Conservation (phyloP, 768 basidiomycete genomes). For the Suillus plorans region DNA sequence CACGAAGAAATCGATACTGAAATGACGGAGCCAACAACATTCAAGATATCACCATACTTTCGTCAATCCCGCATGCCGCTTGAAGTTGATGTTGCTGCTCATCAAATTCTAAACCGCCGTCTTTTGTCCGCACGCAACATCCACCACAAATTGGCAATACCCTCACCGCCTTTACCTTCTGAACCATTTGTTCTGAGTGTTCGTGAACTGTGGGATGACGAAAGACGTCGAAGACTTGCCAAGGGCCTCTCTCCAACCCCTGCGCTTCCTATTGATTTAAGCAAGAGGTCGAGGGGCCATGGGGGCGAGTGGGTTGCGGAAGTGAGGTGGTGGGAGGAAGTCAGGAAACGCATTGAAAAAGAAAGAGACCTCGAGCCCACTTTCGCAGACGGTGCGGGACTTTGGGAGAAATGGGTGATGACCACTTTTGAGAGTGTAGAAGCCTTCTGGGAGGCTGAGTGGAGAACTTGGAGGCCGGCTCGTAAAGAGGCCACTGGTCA, state of each 20-base stretch:
- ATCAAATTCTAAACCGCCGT: conserved; percentile 85
- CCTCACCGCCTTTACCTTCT: conserved; percentile 45
- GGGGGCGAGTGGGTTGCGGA: conserved; percentile 72
- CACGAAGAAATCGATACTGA: conserved; percentile 26
- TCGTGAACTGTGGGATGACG: conserved; percentile 95
- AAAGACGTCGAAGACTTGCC: conserved; percentile 68
- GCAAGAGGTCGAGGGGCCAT: conserved; percentile 55
- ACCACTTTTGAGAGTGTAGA: conserved; percentile 90
- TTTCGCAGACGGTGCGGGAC: conserved; percentile 21
- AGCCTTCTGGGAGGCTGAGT: conserved; percentile 73
- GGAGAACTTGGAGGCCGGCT: conserved; percentile 56
- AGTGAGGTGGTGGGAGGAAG: conserved; percentile 72
- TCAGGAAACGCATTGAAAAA: conserved; percentile 59
- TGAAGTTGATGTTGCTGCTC: conserved; percentile 81
- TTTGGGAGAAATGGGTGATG: conserved; percentile 79
- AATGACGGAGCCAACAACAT: conserved; percentile 19
- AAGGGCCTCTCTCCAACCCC: conserved; percentile 74
- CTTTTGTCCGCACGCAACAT: conserved; percentile 59
- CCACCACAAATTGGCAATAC: conserved; percentile 66
- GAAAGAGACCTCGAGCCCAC: conserved; percentile 34
- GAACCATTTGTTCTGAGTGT: conserved; percentile 87
- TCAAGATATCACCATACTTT: conserved; percentile 56
- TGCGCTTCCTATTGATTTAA: conserved; percentile 67
- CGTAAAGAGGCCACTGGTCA: conserved; percentile 8
- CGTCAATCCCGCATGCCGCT: conserved; percentile 70